Conservation (phyloP, 2,329 filamentous ascomycete species). For the Pseudogymnoascus sp. region DNA sequence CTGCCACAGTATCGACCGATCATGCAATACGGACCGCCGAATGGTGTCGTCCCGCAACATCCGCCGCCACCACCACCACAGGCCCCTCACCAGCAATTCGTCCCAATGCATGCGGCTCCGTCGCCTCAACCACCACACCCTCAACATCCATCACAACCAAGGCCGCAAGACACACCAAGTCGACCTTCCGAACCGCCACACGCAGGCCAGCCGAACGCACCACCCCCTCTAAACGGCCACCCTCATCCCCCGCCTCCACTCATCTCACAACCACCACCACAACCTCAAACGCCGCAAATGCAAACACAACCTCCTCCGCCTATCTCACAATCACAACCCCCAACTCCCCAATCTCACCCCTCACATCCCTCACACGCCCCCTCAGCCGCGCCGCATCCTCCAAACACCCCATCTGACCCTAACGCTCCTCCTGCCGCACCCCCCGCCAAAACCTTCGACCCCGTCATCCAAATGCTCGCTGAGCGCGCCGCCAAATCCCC, state of each 20-base stretch:
- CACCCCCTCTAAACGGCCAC: constrained; percentile 24
- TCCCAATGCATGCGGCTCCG: constrained; percentile 43
- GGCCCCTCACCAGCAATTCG: constrained; percentile 27
- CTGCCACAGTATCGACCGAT: constrained; percentile 42
- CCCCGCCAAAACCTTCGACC: constrained; percentile 46
- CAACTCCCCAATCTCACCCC: background rate
- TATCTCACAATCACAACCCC: constrained; percentile 13
- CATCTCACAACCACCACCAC: background rate
- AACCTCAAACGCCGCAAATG: constrained; percentile 18
- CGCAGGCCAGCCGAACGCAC: background rate
- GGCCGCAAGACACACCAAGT: constrained; percentile 19
- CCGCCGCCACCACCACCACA: constrained; percentile 27
- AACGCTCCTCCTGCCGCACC: constrained; percentile 16
- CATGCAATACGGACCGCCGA: constrained; percentile 57
- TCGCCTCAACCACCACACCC: background rate
- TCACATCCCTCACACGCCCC: background rate
- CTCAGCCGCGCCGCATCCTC: constrained; percentile 7
- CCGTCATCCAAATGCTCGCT: constrained; percentile 72
- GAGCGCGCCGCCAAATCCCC: constrained; percentile 66
- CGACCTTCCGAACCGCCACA: background rate
- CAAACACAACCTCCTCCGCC: constrained; percentile 13
- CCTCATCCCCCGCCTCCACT: constrained; percentile 19
- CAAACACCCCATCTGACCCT: constrained; percentile 11
- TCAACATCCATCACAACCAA: constrained; percentile 19
- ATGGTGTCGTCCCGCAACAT: constrained; percentile 51